phyloP scores from a whole-genome alignment of 331 rosid genomes.

The Rosa hybrid region DNA sequence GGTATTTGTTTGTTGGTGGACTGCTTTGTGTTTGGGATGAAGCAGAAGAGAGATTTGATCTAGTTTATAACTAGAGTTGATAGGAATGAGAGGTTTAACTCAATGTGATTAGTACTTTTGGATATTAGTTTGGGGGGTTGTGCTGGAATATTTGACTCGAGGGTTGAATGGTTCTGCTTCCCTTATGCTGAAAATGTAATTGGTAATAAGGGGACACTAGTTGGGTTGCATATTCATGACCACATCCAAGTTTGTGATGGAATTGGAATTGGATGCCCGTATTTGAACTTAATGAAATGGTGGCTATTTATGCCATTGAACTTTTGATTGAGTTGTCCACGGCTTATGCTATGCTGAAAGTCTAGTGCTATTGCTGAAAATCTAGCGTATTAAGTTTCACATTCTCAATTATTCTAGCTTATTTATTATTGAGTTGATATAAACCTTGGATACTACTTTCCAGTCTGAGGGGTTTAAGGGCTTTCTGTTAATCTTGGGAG shows the following conservation, averaged over 20 bases:
- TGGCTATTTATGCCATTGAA: constrained; percentile 1
- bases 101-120: not conserved
- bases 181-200: not conserved
- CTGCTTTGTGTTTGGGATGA: constrained; percentile 44
- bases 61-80: constrained; percentile 2
- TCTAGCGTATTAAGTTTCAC: not conserved
- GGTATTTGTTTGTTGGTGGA: constrained; percentile 16
- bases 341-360: not conserved
- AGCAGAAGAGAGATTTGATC: constrained; percentile 16
- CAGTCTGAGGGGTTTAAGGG: not conserved
- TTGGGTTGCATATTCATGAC: not conserved
- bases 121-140: not conserved
- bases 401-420: not conserved
- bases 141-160: not conserved
- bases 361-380: not conserved
- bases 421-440: not conserved
- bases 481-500: not conserved
- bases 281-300: not conserved
- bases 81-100: not conserved
- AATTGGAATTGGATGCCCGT: not conserved
- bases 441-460: not conserved
- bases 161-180: constrained; percentile 20
- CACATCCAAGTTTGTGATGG: not conserved
- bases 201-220: not conserved
- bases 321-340: constrained; percentile 1